Conservation (phyloP, 1,139 yeast species). For the Ogataea hybrid region DNA sequence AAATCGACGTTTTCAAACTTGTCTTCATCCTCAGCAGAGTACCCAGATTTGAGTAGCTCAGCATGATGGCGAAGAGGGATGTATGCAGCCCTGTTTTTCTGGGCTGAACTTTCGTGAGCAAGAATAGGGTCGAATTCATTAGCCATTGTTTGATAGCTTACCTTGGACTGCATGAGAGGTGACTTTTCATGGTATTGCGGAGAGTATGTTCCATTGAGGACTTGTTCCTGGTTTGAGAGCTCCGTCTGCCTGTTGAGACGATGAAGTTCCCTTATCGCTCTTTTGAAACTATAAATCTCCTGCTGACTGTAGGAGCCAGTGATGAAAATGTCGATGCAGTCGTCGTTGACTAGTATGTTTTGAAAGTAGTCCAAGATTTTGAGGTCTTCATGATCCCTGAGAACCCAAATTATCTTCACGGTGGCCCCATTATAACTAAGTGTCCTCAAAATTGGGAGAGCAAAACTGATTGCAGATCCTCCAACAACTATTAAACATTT, state of each 20-base stretch:
- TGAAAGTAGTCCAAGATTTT: slow-evolving; percentile 61
- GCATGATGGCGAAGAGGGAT: slow-evolving; percentile 23
- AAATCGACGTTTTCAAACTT: slow-evolving; percentile 33
- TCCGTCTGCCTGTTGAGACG: slow-evolving; percentile 24
- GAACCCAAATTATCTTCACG: slow-evolving; percentile 82
- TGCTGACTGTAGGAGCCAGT: slow-evolving; percentile 46
- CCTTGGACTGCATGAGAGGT: slow-evolving; percentile 8
- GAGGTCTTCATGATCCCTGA: slow-evolving; percentile 77
- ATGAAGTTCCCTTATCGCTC: slow-evolving; percentile 29
- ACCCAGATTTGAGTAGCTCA: slow-evolving; percentile 11
- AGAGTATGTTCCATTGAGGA: slow-evolving; percentile 19
- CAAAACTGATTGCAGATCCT: slow-evolving; percentile 78
- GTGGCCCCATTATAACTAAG: slow-evolving; percentile 77
- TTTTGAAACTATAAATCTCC: slow-evolving; percentile 29
- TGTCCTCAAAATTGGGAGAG: slow-evolving; percentile 74
- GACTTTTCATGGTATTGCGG: slow-evolving; percentile 1
- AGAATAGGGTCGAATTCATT: slow-evolving; percentile 13
- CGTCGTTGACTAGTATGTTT: slow-evolving; percentile 56
- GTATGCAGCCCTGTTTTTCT: slow-evolving; percentile 15
- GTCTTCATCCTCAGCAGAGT: slow-evolving; percentile 27
- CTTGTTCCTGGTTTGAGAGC: slow-evolving; percentile 22
- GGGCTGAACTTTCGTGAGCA: slow-evolving; percentile 10
- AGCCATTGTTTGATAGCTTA: slow-evolving; percentile 4
- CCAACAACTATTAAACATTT: slow-evolving; percentile 68
- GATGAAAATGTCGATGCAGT: slow-evolving; percentile 67